phyloP scores from a whole-genome alignment of 2,329 filamentous ascomycete genomes.

The Venturia oleaginea region DNA sequence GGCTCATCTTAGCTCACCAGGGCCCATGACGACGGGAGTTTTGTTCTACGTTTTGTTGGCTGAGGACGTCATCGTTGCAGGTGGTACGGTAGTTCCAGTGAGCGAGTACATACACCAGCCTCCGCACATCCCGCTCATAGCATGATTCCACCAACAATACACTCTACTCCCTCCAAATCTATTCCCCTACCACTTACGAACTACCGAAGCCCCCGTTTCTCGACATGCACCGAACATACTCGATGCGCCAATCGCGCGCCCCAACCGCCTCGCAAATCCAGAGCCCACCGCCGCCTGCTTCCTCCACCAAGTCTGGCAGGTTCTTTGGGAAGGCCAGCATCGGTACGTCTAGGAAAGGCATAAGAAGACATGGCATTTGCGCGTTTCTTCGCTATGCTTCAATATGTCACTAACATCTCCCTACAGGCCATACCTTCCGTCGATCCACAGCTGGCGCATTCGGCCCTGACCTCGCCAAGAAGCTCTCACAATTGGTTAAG shows the following conservation, averaged over 20 bases:
- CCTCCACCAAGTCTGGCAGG: constrained; percentile 81
- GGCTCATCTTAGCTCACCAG: neutral
- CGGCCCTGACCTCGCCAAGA: constrained; percentile 85
- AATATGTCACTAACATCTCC: neutral
- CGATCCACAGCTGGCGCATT: constrained; percentile 69
- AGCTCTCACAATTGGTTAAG: constrained; percentile 95
- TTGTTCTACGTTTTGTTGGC: neutral
- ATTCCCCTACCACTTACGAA: neutral
- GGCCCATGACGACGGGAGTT: neutral
- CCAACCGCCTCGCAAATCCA: constrained; percentile 86
- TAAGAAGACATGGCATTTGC: neutral
- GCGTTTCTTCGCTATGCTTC: neutral
- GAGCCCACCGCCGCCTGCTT: constrained; percentile 87
- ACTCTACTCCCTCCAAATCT: neutral
- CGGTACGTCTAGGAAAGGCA: constrained; percentile 50
- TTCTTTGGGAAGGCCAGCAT: constrained; percentile 81
- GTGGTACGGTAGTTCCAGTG: too few relatives aligned
- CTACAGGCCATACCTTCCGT: constrained; percentile 58
- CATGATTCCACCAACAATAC: neutral
- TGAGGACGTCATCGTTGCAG: neutral
- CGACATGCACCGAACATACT: constrained; percentile 46
- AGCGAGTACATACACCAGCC: neutral
- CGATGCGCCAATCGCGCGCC: constrained; percentile 93
- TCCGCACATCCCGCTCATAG: neutral
- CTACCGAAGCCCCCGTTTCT: neutral